These are phyloP conservation scores for Stevia rebaudiana DNA, from an alignment of 140 eudicot species.

Conservation along the genomic window DNA sequence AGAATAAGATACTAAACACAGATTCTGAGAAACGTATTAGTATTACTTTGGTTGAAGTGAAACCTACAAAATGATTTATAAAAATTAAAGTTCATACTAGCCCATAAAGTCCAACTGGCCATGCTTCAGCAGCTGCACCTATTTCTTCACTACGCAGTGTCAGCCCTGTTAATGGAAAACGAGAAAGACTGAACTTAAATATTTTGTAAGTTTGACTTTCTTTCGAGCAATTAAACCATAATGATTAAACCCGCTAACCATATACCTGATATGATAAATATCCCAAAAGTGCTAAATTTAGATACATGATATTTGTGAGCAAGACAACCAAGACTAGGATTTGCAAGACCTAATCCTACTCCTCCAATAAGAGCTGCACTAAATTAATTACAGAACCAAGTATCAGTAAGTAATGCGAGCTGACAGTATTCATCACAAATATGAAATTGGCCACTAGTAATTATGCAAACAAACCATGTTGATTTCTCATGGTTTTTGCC, in stretches of 20 bases:
- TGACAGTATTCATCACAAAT: constrained; percentile 8
- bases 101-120: constrained; percentile 93
- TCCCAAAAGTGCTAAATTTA: constrained; percentile 73
- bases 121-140: constrained; percentile 88
- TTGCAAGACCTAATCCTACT: constrained; percentile 66
- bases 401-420: neutral
- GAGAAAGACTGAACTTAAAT: neutral
- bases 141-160: constrained; percentile 76
- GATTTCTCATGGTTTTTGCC: neutral
- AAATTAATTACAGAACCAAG: constrained; percentile 3
- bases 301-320: constrained; percentile 64
- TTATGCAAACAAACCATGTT: neutral
- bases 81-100: constrained; percentile 50
- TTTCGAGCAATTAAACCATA: neutral
- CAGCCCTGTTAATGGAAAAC: constrained; percentile 49
- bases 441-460: neutral
- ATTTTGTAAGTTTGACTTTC: neutral
- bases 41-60: neutral
- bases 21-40: neutral
- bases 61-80: constrained; percentile 15
- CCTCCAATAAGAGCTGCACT: constrained; percentile 80
- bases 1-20: constrained; percentile 2
- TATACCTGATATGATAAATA: constrained; percentile 76
- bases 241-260: neutral
- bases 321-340: constrained; percentile 73